Evolutionary conservation across 1,284 basidiomycete species (phyloP).

Genomic region (Cutaneotrichosporon sp.): DNA sequence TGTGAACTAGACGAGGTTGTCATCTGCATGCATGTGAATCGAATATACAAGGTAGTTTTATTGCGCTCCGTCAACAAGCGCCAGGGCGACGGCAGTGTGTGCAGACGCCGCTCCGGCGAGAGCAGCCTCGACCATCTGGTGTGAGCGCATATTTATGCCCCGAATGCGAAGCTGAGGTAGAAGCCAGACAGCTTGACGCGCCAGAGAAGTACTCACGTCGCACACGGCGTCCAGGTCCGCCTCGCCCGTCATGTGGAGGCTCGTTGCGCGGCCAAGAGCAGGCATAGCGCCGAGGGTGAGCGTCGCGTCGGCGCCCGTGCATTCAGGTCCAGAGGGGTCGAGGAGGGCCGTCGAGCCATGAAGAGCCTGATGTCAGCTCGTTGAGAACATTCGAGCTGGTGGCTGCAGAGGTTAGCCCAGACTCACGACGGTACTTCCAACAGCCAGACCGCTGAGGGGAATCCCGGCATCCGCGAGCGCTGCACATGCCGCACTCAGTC

Average conservation of each 20-base stretch:
- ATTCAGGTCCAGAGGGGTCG: constrained; percentile 64
- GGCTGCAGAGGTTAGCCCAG: background rate
- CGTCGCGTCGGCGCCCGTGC: constrained; percentile 61
- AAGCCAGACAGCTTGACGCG: too few species aligned
- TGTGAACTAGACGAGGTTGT: constrained; percentile 31
- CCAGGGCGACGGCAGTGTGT: constrained; percentile 37
- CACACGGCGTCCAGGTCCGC: constrained; percentile 32
- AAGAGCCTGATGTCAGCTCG: constrained; percentile 34
- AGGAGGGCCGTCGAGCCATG: constrained; percentile 60
- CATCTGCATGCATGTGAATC: constrained; percentile 4
- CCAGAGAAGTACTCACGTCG: background rate
- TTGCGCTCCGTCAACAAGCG: constrained; percentile 29
- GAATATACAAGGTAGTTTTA: background rate
- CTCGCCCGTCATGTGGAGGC: constrained; percentile 72
- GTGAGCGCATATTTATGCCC: background rate
- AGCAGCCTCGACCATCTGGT: constrained; percentile 42
- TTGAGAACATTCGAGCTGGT: too few species aligned
- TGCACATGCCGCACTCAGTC: constrained; percentile 80
- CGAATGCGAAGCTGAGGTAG: background rate
- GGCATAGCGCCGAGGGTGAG: constrained; percentile 80
- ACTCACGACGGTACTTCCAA: constrained; percentile 39
- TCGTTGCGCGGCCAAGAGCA: constrained; percentile 81
- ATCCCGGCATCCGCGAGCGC: constrained; percentile 62
- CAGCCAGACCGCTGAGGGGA: constrained; percentile 46
- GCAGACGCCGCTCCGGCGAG: constrained; percentile 31